phyloP scores from a whole-genome alignment of 768 basidiomycete genomes.

The Rhodocollybia butyracea region DNA sequence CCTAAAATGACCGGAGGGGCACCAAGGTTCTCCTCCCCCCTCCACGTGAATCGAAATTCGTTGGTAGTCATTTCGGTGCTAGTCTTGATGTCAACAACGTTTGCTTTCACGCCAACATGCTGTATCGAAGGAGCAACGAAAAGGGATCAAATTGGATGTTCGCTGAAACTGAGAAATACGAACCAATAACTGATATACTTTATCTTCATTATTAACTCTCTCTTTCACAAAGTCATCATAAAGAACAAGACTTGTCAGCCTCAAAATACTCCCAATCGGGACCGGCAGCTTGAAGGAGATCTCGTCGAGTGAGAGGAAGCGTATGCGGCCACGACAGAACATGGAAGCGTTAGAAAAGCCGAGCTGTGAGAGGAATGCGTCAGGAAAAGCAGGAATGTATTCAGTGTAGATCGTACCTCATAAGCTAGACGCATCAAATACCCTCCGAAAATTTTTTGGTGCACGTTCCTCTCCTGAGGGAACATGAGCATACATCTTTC shows the following conservation, averaged over 20 bases:
- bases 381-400: too few relatives aligned
- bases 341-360: slow-evolving; percentile 70
- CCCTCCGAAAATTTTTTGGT: slow-evolving; percentile 83
- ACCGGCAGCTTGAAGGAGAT: slow-evolving; percentile 81
- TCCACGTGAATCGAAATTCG: slow-evolving; percentile 77
- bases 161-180: background rate
- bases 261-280: slow-evolving; percentile 79
- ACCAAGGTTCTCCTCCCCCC: slow-evolving; percentile 34
- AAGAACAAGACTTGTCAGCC: slow-evolving; percentile 66
- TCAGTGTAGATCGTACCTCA: slow-evolving; percentile 39
- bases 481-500: slow-evolving; percentile 78
- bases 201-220: background rate
- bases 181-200: background rate
- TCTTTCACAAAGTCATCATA: background rate
- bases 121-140: slow-evolving; percentile 22
- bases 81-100: slow-evolving; percentile 66
- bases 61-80: slow-evolving; percentile 67
- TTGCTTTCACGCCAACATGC: slow-evolving; percentile 71
- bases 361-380: slow-evolving; percentile 40
- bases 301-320: slow-evolving; percentile 75
- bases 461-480: slow-evolving; percentile 82
- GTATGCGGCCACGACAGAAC: slow-evolving; percentile 63
- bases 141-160: too few relatives aligned
- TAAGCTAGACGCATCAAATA: slow-evolving; percentile 60
- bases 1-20: too few relatives aligned